Evolutionary conservation across 129 eudicot species (phyloP).

Genomic region (Pulicaria dysenterica): DNA sequence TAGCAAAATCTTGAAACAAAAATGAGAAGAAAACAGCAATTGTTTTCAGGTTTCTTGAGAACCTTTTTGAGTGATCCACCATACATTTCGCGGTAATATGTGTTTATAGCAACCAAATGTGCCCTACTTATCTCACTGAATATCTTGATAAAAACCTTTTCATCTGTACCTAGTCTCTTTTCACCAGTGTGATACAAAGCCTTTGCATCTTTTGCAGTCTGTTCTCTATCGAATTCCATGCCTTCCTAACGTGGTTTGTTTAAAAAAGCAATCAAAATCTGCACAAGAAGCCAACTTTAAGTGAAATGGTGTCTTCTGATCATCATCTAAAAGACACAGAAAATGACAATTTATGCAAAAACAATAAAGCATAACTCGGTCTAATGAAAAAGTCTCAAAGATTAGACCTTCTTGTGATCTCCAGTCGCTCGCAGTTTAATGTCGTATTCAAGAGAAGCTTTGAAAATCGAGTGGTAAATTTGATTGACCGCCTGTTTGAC

Average conservation of each 20-base stretch:
- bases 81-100: slow-evolving; percentile 48
- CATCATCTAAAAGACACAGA: background rate
- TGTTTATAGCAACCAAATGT: slow-evolving; percentile 48
- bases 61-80: slow-evolving; percentile 63
- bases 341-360: background rate
- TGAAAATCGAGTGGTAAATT: slow-evolving; percentile 44
- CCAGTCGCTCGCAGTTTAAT: slow-evolving; percentile 44
- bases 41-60: background rate
- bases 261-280: slow-evolving; percentile 58
- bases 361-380: background rate
- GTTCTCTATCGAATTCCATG: slow-evolving; percentile 46
- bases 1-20: slow-evolving; percentile 3
- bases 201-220: slow-evolving; percentile 60
- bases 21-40: background rate
- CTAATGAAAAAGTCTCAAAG: background rate
- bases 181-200: slow-evolving; percentile 62
- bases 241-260: slow-evolving; percentile 54
- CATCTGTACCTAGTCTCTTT: slow-evolving; percentile 62
- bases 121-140: slow-evolving; percentile 62
- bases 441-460: slow-evolving; percentile 44
- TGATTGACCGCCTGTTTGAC: slow-evolving; percentile 31
- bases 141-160: slow-evolving; percentile 40
- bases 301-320: background rate
- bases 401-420: slow-evolving; percentile 54
- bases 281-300: slow-evolving; percentile 23